These are phyloP conservation scores for Austroboletus novae-zelandiae DNA, from an alignment of 1,284 basidiomycete species.

Conservation along the genomic window DNA sequence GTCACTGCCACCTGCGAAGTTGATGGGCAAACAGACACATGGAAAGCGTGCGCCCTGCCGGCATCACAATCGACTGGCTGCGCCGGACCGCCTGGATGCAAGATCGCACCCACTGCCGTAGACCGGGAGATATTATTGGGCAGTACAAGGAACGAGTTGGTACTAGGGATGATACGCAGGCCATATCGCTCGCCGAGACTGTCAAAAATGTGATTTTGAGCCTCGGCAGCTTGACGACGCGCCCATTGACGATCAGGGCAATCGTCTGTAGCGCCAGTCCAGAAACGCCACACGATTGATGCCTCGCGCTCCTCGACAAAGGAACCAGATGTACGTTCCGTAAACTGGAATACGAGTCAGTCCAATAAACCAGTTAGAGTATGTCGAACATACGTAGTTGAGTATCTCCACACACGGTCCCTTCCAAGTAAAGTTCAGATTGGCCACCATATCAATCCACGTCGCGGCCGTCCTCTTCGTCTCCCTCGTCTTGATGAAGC, in stretches of 20 bases:
- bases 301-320: constrained; percentile 85
- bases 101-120: constrained; percentile 74
- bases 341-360: constrained; percentile 52
- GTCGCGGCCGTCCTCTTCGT: constrained; percentile 35
- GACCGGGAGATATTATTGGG: constrained; percentile 83
- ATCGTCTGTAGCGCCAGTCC: constrained; percentile 50
- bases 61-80: too few species aligned
- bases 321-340: constrained; percentile 82
- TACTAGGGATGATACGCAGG: constrained; percentile 75
- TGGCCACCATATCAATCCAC: constrained; percentile 81
- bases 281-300: constrained; percentile 83
- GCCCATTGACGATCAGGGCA: constrained; percentile 73
- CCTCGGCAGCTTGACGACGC: constrained; percentile 81
- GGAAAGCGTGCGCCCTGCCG: too few species aligned
- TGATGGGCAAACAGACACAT: too few species aligned
- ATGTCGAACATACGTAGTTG: constrained; percentile 58
- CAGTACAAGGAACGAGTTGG: constrained; percentile 67
- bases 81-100: constrained; percentile 44
- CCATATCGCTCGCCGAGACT: constrained; percentile 80
- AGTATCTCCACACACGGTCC: constrained; percentile 76
- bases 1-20: too few species aligned
- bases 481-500: constrained; percentile 64
- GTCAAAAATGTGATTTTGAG: constrained; percentile 89
- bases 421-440: constrained; percentile 81
- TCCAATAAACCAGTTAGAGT: too few species aligned